Evolutionary conservation across 2,329 filamentous ascomycete species (phyloP).

Genomic region (Grosmannia penicillata): DNA sequence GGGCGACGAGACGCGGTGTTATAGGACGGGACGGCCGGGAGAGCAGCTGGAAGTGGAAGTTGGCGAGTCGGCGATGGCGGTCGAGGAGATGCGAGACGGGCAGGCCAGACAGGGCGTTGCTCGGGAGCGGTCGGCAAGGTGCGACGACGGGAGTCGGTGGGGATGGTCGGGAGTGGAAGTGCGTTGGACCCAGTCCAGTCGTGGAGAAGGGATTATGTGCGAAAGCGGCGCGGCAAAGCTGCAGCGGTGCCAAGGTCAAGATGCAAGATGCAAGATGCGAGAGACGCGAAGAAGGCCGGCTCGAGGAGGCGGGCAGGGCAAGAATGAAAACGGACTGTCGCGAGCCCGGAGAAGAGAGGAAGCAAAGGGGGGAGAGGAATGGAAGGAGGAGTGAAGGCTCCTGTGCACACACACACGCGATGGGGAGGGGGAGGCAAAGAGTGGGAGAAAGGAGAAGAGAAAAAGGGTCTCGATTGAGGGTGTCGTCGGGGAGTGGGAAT

Average conservation of each 20-base stretch:
- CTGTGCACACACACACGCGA: slow-evolving; percentile 6
- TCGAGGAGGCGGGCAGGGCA: slow-evolving; percentile 5
- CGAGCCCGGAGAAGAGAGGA: slow-evolving; percentile 7
- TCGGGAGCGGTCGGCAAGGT: slow-evolving; percentile 16
- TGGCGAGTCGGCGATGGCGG: no score
- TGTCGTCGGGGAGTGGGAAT: slow-evolving; percentile 3
- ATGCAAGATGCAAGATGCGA: slow-evolving; percentile 15
- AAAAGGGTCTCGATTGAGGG: slow-evolving; percentile 3
- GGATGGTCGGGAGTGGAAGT: slow-evolving; percentile 10
- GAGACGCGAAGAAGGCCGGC: slow-evolving; percentile 9
- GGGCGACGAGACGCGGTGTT: not conserved
- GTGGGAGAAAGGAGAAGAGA: not conserved
- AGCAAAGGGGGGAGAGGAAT: slow-evolving; percentile 7
- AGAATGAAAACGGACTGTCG: slow-evolving; percentile 24
- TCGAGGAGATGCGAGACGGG: no score
- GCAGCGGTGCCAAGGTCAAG: not conserved
- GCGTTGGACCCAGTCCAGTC: slow-evolving; percentile 5
- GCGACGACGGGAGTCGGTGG: slow-evolving; percentile 21
- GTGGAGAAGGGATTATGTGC: slow-evolving; percentile 19
- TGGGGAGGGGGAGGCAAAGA: slow-evolving; percentile 2
- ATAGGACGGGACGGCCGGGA: not conserved
- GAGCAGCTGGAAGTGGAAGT: not conserved
- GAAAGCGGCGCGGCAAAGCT: not conserved
- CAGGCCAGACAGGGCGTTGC: slow-evolving; percentile 12
- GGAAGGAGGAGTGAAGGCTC: not conserved